Percentiles rank a stretch among this genome's conserved stretches.
Evolutionary conservation across 805 yeast species (phyloP).

Genomic region (Candida tibetensis): DNA sequence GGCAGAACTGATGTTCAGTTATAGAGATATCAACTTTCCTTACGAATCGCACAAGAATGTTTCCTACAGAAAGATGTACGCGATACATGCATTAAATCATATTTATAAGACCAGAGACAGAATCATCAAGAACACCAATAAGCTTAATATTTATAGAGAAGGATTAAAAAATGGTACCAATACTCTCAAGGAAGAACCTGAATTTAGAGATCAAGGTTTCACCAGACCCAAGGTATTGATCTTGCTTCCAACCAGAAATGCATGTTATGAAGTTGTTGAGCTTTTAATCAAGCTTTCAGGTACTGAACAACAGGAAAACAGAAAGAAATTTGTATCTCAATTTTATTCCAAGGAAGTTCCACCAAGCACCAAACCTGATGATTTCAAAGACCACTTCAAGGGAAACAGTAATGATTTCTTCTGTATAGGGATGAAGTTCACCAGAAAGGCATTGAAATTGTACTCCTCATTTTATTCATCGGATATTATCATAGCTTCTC

Average conservation of each 20-base stretch:
- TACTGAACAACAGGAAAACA: slow-evolving; percentile 75
- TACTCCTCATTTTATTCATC: slow-evolving; percentile 81
- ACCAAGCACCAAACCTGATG: slow-evolving; percentile 68
- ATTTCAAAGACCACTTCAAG: slow-evolving; percentile 72
- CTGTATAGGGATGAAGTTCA: slow-evolving; percentile 85
- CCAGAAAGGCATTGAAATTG: slow-evolving; percentile 80
- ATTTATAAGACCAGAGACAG: slow-evolving; percentile 81
- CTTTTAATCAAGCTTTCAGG: slow-evolving; percentile 62
- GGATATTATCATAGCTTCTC: slow-evolving; percentile 87
- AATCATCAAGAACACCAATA: slow-evolving; percentile 73
- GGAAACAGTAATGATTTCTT: slow-evolving; percentile 94
- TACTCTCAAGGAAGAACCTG: slow-evolving; percentile 43
- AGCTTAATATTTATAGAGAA: slow-evolving; percentile 42
- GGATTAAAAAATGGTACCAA: slow-evolving; percentile 9
- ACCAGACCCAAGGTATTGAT: slow-evolving; percentile 88
- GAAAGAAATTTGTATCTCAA: slow-evolving; percentile 68
- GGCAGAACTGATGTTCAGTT: slow-evolving; percentile 64
- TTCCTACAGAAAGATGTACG: slow-evolving; percentile 58
- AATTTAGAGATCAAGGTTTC: slow-evolving; percentile 89
- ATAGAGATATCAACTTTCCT: slow-evolving; percentile 69
- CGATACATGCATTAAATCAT: slow-evolving; percentile 77
- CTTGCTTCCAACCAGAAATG: slow-evolving; percentile 77
- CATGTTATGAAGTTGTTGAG: slow-evolving; percentile 67
- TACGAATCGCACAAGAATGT: slow-evolving; percentile 50
- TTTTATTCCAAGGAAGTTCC: slow-evolving; percentile 54